Evolutionary conservation across 2,329 filamentous ascomycete species (phyloP).

Genomic region (Colletotrichum tamarilloi): DNA sequence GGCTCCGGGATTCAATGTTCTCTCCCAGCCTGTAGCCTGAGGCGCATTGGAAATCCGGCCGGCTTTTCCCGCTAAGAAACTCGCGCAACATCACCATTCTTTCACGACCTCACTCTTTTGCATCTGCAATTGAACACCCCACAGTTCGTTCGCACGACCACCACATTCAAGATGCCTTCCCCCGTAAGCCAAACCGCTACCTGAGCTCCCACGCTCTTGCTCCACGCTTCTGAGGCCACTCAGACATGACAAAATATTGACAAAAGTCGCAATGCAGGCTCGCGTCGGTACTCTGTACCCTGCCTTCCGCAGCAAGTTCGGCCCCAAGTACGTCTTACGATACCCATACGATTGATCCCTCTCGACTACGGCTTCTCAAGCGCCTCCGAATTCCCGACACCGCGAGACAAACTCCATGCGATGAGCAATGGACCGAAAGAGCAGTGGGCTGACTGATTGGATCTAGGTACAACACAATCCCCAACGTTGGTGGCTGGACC

Average conservation of each 20-base stretch:
- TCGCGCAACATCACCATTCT: slow-evolving; percentile 36
- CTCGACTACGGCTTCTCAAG: background rate
- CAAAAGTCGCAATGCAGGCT: background rate
- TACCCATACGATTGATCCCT: background rate
- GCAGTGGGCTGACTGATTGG: slow-evolving; percentile 42
- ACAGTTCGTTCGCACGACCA: slow-evolving; percentile 43
- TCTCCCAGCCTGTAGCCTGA: slow-evolving; percentile 33
- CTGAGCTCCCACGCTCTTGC: too few relatives aligned
- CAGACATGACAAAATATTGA: background rate
- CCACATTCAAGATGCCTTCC: slow-evolving; percentile 53
- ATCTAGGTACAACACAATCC: slow-evolving; percentile 68
- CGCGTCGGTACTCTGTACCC: slow-evolving; percentile 29
- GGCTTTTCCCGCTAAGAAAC: slow-evolving; percentile 37
- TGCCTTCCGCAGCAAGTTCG: slow-evolving; percentile 62
- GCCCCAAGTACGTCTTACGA: slow-evolving; percentile 67
- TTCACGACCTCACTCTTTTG: slow-evolving; percentile 30
- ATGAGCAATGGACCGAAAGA: background rate
- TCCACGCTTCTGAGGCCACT: background rate
- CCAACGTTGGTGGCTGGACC: slow-evolving; percentile 66
- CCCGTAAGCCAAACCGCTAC: slow-evolving; percentile 46
- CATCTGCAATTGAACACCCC: slow-evolving; percentile 50
- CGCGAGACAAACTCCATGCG: background rate
- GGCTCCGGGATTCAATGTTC: slow-evolving; percentile 15
- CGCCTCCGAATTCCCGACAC: too few relatives aligned
- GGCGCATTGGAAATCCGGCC: slow-evolving; percentile 36